These are phyloP conservation scores for Cadophora malorum DNA, from an alignment of 2,329 filamentous ascomycete species.

Conservation along the genomic window DNA sequence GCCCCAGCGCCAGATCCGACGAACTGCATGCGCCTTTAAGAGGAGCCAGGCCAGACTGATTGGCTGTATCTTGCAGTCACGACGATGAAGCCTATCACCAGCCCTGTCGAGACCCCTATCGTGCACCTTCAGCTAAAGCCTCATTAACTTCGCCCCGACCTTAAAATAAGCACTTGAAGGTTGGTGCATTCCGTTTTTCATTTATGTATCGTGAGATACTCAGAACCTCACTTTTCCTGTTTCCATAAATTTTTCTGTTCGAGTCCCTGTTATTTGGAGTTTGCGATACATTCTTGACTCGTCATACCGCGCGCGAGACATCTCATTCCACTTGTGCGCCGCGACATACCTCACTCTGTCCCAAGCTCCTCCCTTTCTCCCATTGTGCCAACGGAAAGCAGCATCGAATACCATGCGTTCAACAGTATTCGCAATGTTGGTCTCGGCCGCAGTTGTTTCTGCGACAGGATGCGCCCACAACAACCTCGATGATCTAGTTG, in stretches of 20 bases:
- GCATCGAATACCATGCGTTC: conserved; percentile 36
- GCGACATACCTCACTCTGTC: conserved; percentile 3
- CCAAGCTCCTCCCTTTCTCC: background rate
- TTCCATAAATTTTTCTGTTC: conserved; percentile 1
- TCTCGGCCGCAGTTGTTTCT: conserved; percentile 32
- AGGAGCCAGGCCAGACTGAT: background rate
- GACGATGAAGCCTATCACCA: conserved; percentile 17
- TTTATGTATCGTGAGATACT: conserved; percentile 26
- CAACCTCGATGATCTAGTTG: conserved; percentile 34
- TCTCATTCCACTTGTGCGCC: background rate
- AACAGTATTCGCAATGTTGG: conserved; percentile 32
- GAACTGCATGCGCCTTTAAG: background rate
- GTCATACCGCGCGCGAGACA: background rate
- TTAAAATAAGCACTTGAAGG: conserved; percentile 20
- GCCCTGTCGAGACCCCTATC: conserved; percentile 20
- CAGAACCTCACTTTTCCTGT: background rate
- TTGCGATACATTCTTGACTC: conserved; percentile 1
- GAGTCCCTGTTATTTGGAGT: background rate
- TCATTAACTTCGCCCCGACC: conserved; percentile 17
- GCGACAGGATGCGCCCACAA: conserved; percentile 32
- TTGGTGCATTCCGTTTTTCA: background rate
- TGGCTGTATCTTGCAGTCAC: background rate
- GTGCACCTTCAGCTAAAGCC: conserved; percentile 15
- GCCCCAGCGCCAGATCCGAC: background rate
- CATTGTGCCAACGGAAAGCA: conserved; percentile 13